Conservation (phyloP, 495 filamentous ascomycete genomes). For the Talaromyces adpressus region DNA sequence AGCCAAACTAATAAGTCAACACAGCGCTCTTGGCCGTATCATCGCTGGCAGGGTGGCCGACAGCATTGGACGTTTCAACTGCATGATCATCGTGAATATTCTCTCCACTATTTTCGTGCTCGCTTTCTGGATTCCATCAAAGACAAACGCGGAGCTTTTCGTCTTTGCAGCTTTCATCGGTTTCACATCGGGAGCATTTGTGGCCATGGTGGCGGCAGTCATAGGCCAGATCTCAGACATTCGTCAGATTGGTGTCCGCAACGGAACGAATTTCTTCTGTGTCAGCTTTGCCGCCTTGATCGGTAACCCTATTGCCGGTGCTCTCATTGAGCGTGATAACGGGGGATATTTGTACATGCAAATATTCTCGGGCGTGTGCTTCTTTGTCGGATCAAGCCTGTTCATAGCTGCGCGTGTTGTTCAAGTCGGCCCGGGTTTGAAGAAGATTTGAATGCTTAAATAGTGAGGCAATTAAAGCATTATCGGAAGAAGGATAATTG, state of each 20-base stretch:
- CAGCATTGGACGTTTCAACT: slow-evolving; percentile 26
- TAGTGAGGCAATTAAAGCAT: no score
- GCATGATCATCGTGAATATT: slow-evolving; percentile 15
- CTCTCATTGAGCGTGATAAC: slow-evolving; percentile 11
- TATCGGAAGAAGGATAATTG: no score
- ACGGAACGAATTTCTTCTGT: slow-evolving; percentile 14
- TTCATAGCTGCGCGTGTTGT: no score
- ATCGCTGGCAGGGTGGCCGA: slow-evolving; percentile 21
- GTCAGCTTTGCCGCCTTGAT: slow-evolving; percentile 33
- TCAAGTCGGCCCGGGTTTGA: no score
- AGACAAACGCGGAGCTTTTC: slow-evolving; percentile 15
- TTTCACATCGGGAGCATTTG: slow-evolving; percentile 24
- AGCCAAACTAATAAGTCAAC: neutral
- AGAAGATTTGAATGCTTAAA: no score
- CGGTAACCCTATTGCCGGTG: slow-evolving; percentile 59
- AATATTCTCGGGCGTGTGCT: neutral
- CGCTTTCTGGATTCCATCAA: slow-evolving; percentile 25
- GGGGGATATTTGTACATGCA: neutral
- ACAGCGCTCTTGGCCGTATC: slow-evolving; percentile 22
- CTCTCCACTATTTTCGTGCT: slow-evolving; percentile 20
- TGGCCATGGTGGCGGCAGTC: slow-evolving; percentile 20
- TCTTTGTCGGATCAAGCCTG: neutral
- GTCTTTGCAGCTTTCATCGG: slow-evolving; percentile 15
- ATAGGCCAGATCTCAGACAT: slow-evolving; percentile 21
- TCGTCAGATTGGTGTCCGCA: slow-evolving; percentile 16